Conservation (phyloP, 441 rosid species). For the Macaranga tanarius region DNA sequence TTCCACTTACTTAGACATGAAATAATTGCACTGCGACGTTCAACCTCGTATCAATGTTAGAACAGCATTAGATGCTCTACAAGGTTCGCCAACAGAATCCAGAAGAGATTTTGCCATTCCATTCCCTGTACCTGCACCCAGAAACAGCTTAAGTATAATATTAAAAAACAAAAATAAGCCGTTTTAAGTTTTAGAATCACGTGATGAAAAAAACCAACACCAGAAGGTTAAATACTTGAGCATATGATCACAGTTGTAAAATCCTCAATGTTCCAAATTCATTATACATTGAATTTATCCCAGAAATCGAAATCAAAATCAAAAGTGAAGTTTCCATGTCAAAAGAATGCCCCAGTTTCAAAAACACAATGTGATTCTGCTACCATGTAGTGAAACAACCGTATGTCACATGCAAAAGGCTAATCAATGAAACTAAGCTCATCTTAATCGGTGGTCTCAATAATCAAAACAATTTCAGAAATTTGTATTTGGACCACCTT, state of each 20-base stretch:
- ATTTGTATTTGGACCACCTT: neutral
- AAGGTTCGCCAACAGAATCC: constrained; percentile 70
- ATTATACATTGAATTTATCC: neutral
- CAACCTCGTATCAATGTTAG: constrained; percentile 83
- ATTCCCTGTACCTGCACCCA: constrained; percentile 78
- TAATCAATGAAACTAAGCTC: neutral
- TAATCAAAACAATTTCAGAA: neutral
- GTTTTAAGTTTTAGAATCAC: neutral
- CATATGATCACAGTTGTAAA: neutral
- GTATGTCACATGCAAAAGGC: neutral
- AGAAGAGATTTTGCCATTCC: constrained; percentile 88
- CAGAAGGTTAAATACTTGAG: neutral
- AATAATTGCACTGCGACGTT: constrained; percentile 12
- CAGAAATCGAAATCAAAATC: neutral
- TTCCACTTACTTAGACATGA: constrained; percentile 9
- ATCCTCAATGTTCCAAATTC: neutral
- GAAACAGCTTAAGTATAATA: constrained; percentile 11
- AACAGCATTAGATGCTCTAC: constrained; percentile 59
- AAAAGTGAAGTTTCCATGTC: neutral
- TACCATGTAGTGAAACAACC: too few relatives aligned
- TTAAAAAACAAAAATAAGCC: constrained; percentile 12
- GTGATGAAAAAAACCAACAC: neutral
- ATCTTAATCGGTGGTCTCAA: neutral
- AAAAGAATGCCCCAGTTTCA: neutral
- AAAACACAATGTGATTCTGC: neutral